A percentile compares a stretch with the other conserved stretches of the same genome.
Conservation (phyloP, 768 basidiomycete genomes). For the Nevesoporus exiguus region DNA sequence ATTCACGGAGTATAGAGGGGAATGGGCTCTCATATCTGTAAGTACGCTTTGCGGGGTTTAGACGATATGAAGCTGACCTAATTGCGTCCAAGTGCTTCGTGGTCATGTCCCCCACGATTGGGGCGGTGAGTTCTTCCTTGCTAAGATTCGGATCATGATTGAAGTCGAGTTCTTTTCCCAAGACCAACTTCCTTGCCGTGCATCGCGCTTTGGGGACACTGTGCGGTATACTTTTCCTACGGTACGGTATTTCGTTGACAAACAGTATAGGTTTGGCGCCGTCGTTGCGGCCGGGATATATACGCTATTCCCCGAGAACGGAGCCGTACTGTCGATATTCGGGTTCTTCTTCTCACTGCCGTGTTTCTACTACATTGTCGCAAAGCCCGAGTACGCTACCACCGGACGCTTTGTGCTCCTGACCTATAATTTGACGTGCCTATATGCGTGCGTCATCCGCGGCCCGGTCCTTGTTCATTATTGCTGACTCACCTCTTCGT, state of each 20-base stretch:
- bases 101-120: conserved; percentile 90
- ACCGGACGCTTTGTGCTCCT: conserved; percentile 78
- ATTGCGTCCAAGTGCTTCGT: conserved; percentile 61
- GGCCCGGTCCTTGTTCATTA: background rate
- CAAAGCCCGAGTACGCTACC: conserved; percentile 70
- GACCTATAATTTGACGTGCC: conserved; percentile 87
- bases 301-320: conserved; percentile 70
- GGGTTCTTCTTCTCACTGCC: conserved; percentile 91
- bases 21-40: conserved; percentile 95
- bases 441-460: conserved; percentile 48
- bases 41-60: conserved; percentile 26
- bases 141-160: background rate
- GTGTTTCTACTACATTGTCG: conserved; percentile 88
- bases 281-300: conserved; percentile 69
- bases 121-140: conserved; percentile 52
- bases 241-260: conserved; percentile 7
- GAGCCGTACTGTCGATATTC: conserved; percentile 70
- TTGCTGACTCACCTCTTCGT: background rate
- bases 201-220: conserved; percentile 85
- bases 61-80: conserved; percentile 3
- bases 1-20: conserved; percentile 82
- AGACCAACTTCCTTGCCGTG: conserved; percentile 84
- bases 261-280: conserved; percentile 66
- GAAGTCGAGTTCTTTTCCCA: conserved; percentile 11
- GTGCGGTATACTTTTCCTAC: conserved; percentile 40